Conservation (phyloP, 2,329 filamentous ascomycete genomes). For the Pestalotiopsis fici region DNA sequence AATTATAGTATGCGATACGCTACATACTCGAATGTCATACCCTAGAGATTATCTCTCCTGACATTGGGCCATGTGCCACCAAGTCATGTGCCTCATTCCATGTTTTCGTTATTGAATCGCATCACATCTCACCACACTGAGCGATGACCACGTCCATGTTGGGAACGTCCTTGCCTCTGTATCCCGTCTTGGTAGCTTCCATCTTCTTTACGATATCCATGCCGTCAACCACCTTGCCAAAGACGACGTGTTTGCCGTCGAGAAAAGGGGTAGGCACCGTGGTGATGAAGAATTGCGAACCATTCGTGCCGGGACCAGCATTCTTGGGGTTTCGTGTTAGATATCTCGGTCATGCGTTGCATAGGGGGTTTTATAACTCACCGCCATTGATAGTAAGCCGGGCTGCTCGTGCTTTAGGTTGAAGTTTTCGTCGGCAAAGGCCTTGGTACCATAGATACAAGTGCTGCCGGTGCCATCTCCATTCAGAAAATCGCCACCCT, state of each 20-base stretch:
- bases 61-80: too few relatives aligned
- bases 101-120: background rate
- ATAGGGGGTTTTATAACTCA: constrained; percentile 45
- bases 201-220: constrained; percentile 92
- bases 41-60: too few relatives aligned
- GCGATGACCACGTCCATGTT: constrained; percentile 81
- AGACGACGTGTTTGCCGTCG: constrained; percentile 93
- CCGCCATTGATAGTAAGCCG: constrained; percentile 90
- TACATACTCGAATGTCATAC: too few relatives aligned
- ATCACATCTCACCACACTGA: constrained; percentile 91
- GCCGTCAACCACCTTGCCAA: constrained; percentile 85
- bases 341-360: background rate
- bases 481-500: constrained; percentile 94
- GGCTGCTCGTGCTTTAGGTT: constrained; percentile 73
- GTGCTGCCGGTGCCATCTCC: constrained; percentile 88
- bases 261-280: constrained; percentile 84
- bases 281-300: constrained; percentile 97
- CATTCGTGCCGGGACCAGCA: constrained; percentile 88
- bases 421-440: constrained; percentile 93
- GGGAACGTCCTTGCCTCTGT: constrained; percentile 74
- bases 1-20: too few relatives aligned
- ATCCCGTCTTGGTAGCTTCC: constrained; percentile 83
- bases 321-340: constrained; percentile 57
- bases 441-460: constrained; percentile 82
- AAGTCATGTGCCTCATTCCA: background rate